phyloP scores from a whole-genome alignment of 257 asterid species.

The Scutellaria barbata region DNA sequence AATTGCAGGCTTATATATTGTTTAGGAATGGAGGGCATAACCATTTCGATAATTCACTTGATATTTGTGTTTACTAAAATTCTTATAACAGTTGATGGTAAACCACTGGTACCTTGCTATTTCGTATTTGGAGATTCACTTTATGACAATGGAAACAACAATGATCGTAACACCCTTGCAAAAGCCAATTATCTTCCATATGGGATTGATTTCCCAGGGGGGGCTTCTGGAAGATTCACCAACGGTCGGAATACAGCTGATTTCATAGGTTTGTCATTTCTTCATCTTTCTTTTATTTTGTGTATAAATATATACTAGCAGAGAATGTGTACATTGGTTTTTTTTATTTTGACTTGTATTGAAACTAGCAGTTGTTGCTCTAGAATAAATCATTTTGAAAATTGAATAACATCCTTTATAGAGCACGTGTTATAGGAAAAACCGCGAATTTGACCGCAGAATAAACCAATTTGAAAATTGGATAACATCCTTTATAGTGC shows the following conservation, averaged over 20 bases:
- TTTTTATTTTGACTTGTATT: no score
- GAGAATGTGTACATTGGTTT: background rate
- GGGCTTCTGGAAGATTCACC: conserved; percentile 51
- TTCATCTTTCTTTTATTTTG: background rate
- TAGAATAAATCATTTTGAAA: no score
- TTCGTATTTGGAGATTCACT: conserved; percentile 38
- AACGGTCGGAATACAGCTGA: conserved; percentile 47
- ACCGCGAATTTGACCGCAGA: no score
- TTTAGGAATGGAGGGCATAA: no score
- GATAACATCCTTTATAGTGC: no score
- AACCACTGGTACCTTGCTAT: conserved; percentile 31
- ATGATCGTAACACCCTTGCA: conserved; percentile 22
- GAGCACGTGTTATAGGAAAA: no score
- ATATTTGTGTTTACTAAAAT: no score
- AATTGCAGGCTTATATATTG: no score
- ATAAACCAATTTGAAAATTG: no score
- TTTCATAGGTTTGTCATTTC: conserved; percentile 30
- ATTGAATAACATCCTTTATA: no score
- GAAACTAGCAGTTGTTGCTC: no score
- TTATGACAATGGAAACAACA: conserved; percentile 34
- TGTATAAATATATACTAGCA: background rate
- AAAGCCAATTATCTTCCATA: conserved; percentile 47
- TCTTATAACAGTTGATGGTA: background rate
- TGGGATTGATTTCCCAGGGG: conserved; percentile 51
- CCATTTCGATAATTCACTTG: no score